Base-by-base conservation (phyloP, 805 yeast species). In the Sugiyamaella floridensis region DNA sequence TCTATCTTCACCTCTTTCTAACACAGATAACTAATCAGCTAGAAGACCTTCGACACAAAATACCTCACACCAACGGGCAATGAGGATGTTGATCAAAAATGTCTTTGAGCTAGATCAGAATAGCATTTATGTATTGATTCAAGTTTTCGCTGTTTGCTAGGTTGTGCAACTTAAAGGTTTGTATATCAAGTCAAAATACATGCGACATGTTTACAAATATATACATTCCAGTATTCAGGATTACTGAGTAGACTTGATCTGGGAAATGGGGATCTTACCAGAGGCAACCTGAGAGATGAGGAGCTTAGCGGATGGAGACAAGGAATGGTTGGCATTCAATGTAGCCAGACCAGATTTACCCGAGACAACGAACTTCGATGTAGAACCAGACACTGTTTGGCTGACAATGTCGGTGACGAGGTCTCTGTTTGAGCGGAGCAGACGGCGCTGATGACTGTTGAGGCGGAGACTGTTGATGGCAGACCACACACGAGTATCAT, bases 191-290 rank as follows among this genome's bases (percentile, higher is more conserved):
- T 22, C 26, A 22, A 22, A 3, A 22, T 22, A 22, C 26, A 22
- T 22, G 26, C 26, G 26, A 22, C 26, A 19, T 45, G 26, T 45
- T 47, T 51, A 50, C 50, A 52, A 52, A 42, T 32, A 43, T 49
- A 22, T 22, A 22, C 26, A 22, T 22, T 22, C 26, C 26, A 22
- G 44, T 19, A 48, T 15, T 45, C 40, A 47, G 53, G 53, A 28
- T 45, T 49, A 41, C 40, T 52, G 34, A 4, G 37, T 14, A 10
- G 37, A 32, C 45, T 53, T 56, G 20, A 58, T 41, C 10, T 46
- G 40, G 18, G 59, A 34, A 19, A 58, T 20, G 26, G 59, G 48
- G 20, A 53, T 50, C 45, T 55, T 53, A 22, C 60, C 59, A 11
- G 56, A 43, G 2, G 55, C 60, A 26, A 58, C 37, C 26, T 55